Base-by-base conservation (phyloP, 2,329 filamentous ascomycete genomes). In the Claviceps humidiphila region DNA sequence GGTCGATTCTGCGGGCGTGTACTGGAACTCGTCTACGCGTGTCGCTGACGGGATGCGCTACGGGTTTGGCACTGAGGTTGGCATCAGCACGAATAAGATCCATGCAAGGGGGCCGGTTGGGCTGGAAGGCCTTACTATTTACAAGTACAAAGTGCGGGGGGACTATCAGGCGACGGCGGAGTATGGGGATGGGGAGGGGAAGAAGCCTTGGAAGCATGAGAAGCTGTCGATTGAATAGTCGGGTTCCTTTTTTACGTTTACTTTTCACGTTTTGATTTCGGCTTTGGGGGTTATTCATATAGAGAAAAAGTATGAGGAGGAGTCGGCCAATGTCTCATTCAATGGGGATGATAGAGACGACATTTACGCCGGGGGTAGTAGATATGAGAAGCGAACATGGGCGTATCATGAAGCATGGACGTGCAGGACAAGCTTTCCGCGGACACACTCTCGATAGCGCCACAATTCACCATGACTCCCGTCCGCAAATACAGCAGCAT, bases 51-150 rank as follows among this genome's bases (percentile, higher is more conserved):
- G 93, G 7, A 96, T 95, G 86, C 79, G 93, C 43, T 97, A 94
- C 66, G 93, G 93, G 7, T 98, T 98, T 69, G 93, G 93, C 47
- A 97, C 93, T 0, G 93, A 98, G 71, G 93, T 98, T 24, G 93
- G 93, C 51, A 97, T 98, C 69, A 94, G 87, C 71, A 98, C 93
- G 49, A 98, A 96, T 74, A 98, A 97, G 74, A 95, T 98, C 57
- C 93, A 98, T 66, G 87, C 88, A 1, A 76, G 93, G 49, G 93
- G 93, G 0, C 93, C 93, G 0, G 93, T 98, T 5, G 93, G 93
- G 1, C 72, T 98, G 50, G 93, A 97, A 64, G 93, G 93, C 0
- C 70, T 98, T 66, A 95, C 89, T 65, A 97, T 97, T 56, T 96
- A 98, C 72, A 96, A 96, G 74, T 98, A 96, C 74, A 81, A 93